Evolutionary conservation across 108 stramenopile species (phyloP).

Genomic region (Ochromonas danica): DNA sequence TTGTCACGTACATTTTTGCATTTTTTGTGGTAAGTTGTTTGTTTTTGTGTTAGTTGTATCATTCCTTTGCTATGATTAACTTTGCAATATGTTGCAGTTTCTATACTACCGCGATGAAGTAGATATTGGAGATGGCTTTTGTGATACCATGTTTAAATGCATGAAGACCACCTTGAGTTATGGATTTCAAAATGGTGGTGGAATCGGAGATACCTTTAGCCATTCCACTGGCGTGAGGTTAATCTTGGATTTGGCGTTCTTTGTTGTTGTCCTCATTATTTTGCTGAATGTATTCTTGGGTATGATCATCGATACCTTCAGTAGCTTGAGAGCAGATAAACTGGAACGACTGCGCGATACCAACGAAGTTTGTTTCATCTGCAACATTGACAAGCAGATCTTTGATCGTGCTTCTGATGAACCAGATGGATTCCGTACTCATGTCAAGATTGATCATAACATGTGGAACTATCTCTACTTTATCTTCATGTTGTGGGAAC

Average conservation of each 20-base stretch:
- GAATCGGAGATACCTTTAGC: constrained; percentile 39
- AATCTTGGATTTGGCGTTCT: constrained; percentile 49
- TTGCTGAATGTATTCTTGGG: constrained; percentile 52
- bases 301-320: constrained; percentile 54
- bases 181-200: constrained; percentile 43
- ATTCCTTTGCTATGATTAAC: not conserved
- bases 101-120: not conserved
- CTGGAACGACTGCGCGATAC: constrained; percentile 31
- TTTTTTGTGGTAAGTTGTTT: constrained; percentile 22
- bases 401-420: constrained; percentile 47
- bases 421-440: constrained; percentile 47
- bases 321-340: constrained; percentile 47
- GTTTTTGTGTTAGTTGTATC: not conserved
- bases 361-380: constrained; percentile 49
- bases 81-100: not conserved
- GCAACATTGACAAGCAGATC: constrained; percentile 46
- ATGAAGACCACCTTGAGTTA: constrained; percentile 40
- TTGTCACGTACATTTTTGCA: constrained; percentile 45
- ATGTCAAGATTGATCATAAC: constrained; percentile 46
- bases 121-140: constrained; percentile 21
- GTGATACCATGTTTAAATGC: constrained; percentile 38
- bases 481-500: constrained; percentile 45
- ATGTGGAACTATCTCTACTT: constrained; percentile 55
- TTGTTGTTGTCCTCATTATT: constrained; percentile 45
- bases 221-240: constrained; percentile 4